Evolutionary conservation across 2,329 filamentous ascomycete genomes (phyloP), one percentile per base, ranked within the genome.

Genomic region (Paracoccidioides lutzii): DNA sequence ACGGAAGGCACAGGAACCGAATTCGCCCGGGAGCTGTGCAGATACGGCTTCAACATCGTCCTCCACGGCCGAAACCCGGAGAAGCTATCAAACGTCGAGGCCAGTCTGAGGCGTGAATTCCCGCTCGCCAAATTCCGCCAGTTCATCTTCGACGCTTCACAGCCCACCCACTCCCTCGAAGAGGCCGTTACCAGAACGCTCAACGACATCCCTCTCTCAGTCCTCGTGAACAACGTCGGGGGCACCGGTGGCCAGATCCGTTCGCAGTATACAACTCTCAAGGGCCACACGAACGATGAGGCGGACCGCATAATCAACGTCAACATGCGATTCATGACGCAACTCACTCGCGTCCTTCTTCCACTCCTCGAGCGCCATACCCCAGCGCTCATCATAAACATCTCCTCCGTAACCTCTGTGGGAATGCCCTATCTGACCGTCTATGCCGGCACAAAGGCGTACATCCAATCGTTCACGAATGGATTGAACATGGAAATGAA

Each of bases 181-280:
- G 49, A 58, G 7, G 61, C 66, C 7, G 43, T 8, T 15, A 15
- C 8, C 28, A 52, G 60, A 1, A 57, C 53, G 58, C 62, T 74
- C 8, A 59, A 67, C 1, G 69, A 67, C 52, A 62, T 76, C 40
- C 65, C 75, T 58, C 66, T 83, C 37, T 80, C 75, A 0, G 66
- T 82, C 2, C 67, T 83, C 30, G 65, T 83, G 61, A 82, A 82
- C 66, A 82, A 82, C 63, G 75, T 79, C 0, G 79, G 80, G 22
- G 76, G 76, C 9, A 65, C 61, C 4, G 55, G 60, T 3, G 57
- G 61, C 9, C 38, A 59, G 32, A 54, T 59, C 4, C 50, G 30
- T 14, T 41, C 10, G 53, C 67, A 55, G 64, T 67, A 3, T 58
- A 58, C 44, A 7, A 12, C 59, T 60, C 15, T 77, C 69, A 56